Evolutionary conservation across 257 asterid species (phyloP).

Genomic region (Gentiana macrophylla): DNA sequence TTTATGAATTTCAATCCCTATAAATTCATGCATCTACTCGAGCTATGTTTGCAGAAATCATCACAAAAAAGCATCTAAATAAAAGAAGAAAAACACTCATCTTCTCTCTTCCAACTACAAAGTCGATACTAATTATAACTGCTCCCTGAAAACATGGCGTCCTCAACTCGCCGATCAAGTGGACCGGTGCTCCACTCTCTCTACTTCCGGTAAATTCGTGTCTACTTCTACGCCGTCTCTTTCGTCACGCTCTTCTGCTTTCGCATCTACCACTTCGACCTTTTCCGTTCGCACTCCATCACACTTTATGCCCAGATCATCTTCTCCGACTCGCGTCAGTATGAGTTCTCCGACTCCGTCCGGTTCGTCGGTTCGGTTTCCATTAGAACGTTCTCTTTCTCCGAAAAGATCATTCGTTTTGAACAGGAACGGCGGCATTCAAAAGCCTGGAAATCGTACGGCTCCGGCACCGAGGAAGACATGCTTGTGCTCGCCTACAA

Average conservation of each 20-base stretch:
- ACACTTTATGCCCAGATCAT: slow-evolving; percentile 14
- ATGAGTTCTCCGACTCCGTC: slow-evolving; percentile 6
- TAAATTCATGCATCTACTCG: slow-evolving; percentile 33
- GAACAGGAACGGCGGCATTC: not conserved
- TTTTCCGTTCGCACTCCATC: slow-evolving; percentile 22
- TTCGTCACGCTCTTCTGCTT: slow-evolving; percentile 11
- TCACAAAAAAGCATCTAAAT: slow-evolving; percentile 1
- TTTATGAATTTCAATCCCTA: slow-evolving; percentile 14
- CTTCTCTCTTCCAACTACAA: not conserved
- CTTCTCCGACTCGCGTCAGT: slow-evolving; percentile 30
- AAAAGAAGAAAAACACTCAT: not conserved
- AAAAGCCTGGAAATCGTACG: not conserved
- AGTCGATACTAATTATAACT: not conserved
- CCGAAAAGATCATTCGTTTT: slow-evolving; percentile 8
- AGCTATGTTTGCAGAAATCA: slow-evolving; percentile 33
- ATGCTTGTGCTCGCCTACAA: slow-evolving; percentile 57
- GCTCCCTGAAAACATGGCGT: slow-evolving; percentile 14
- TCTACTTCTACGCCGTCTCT: slow-evolving; percentile 16
- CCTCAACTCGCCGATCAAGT: slow-evolving; percentile 33
- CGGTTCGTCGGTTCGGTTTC: slow-evolving; percentile 16
- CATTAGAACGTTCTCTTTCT: slow-evolving; percentile 13
- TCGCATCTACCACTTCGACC: slow-evolving; percentile 33
- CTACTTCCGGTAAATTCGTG: slow-evolving; percentile 19
- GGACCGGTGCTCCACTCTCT: slow-evolving; percentile 39
- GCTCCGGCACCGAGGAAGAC: slow-evolving; percentile 22